Base-by-base conservation (phyloP, 2,329 filamentous ascomycete genomes). In the Aspergillus sp. region DNA sequence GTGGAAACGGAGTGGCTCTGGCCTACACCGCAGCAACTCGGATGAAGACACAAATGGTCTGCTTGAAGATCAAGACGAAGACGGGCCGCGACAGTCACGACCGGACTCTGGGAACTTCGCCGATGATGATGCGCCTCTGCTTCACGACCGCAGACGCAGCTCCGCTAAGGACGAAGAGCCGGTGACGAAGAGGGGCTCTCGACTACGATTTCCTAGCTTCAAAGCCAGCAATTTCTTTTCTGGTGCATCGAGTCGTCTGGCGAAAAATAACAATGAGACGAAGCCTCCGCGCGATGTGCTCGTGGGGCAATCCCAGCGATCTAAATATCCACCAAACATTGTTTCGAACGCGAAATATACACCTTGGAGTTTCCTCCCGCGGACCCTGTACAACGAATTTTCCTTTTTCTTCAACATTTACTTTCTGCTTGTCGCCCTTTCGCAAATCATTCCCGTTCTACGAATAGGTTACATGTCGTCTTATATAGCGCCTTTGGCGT, bases 331-430 rank as follows among this genome's bases (percentile, higher is more conserved):
- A 7, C 82, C 87, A 7, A 98, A 98, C 66, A 79, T 89, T 44
- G 81, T 98, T 39, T 97, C 91, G 31, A 97, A 98, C 64, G 91
- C 93, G 43, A 98, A 97, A 75, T 98, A 98, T 67, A 97, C 91
- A 28, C 83, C 90, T 1, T 85, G 90, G 73, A 95, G 87, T 41
- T 98, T 98, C 67, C 77, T 98, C 10, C 94, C 94, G 2, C 77
- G 91, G 41, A 98, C 93, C 0, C 75, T 98, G 19, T 98, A 96
- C 70, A 97, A 97, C 70, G 93, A 98, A 64, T 98, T 98, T 65
- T 96, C 91, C 47, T 98, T 97, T 74, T 98, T 98, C 71, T 95
- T 98, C 77, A 98, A 98, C 77, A 88, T 97, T 75, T 98, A 98
- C 66, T 98, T 98, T 66, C 75, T 98, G 44, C 82, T 97, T 27